Conservation (phyloP, 1,284 basidiomycete species). For the Apiotrichum laibachii region DNA sequence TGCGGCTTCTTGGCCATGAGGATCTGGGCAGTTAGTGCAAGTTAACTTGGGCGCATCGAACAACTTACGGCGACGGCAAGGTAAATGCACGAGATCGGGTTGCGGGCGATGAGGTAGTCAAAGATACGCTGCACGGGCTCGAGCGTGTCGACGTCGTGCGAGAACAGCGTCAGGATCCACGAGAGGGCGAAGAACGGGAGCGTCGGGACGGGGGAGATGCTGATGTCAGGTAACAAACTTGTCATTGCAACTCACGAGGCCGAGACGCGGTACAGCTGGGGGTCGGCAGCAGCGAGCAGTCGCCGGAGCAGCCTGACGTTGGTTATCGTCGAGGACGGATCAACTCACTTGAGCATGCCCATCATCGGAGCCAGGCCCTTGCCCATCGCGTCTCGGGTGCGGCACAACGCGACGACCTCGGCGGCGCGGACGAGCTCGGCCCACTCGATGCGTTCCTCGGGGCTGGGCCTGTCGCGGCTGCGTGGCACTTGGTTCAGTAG, state of each 20-base stretch:
- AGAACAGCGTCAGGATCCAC: constrained; percentile 84
- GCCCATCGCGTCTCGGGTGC: constrained; percentile 87
- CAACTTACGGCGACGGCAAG: constrained; percentile 70
- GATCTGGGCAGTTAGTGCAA: constrained; percentile 33
- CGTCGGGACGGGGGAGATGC: constrained; percentile 43
- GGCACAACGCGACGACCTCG: constrained; percentile 62
- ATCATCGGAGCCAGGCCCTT: constrained; percentile 76
- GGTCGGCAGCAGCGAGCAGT: constrained; percentile 67
- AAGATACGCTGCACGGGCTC: constrained; percentile 81
- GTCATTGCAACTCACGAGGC: constrained; percentile 52
- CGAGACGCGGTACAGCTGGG: constrained; percentile 61
- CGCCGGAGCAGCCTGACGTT: constrained; percentile 63
- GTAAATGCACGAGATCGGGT: constrained; percentile 77
- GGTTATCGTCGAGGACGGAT: neutral
- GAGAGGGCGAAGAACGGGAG: constrained; percentile 69
- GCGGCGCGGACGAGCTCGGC: constrained; percentile 63
- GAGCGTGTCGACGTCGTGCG: constrained; percentile 82
- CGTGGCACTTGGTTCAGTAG: constrained; percentile 45
- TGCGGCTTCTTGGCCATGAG: constrained; percentile 48
- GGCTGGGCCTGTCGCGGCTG: constrained; percentile 2
- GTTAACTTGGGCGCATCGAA: neutral
- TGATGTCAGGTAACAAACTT: neutral
- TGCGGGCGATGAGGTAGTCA: constrained; percentile 78
- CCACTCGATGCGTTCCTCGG: constrained; percentile 48
- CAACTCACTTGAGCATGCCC: constrained; percentile 67